Conservation (phyloP, 2,329 filamentous ascomycete species). For the Penicillium oxalicum region DNA sequence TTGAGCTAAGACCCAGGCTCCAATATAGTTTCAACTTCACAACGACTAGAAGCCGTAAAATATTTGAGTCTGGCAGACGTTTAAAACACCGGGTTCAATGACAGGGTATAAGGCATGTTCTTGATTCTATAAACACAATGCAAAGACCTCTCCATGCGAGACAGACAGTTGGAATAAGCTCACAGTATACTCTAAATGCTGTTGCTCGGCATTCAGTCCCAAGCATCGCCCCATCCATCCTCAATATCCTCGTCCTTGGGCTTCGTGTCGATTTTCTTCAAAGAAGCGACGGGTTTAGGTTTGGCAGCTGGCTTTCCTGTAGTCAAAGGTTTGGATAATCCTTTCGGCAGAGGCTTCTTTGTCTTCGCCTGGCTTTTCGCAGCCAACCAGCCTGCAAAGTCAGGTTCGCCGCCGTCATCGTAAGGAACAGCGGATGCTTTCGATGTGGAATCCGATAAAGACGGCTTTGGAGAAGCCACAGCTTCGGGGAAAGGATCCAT, state of each 20-base stretch:
- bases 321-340: conserved; percentile 58
- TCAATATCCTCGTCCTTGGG: conserved; percentile 45
- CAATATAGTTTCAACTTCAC: too few relatives aligned
- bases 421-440: conserved; percentile 50
- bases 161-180: not conserved
- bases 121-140: too few relatives aligned
- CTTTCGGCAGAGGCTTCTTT: conserved; percentile 74
- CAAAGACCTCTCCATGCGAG: too few relatives aligned
- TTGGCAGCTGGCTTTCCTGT: conserved; percentile 40
- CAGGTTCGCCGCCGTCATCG: conserved; percentile 81
- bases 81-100: too few relatives aligned
- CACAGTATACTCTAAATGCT: not conserved
- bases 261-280: conserved; percentile 65
- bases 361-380: conserved; percentile 73
- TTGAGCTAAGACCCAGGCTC: too few relatives aligned
- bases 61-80: too few relatives aligned
- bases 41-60: too few relatives aligned
- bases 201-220: conserved; percentile 32
- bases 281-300: conserved; percentile 42
- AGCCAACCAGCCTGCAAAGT: conserved; percentile 92
- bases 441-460: conserved; percentile 24
- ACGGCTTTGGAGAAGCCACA: conserved; percentile 21
- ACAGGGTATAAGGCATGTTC: too few relatives aligned
- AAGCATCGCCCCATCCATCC: conserved; percentile 46
- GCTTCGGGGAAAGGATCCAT: conserved; percentile 36